Evolutionary conservation across 2,329 filamentous ascomycete genomes (phyloP).

Genomic region (Cryoendolithus antarcticus): DNA sequence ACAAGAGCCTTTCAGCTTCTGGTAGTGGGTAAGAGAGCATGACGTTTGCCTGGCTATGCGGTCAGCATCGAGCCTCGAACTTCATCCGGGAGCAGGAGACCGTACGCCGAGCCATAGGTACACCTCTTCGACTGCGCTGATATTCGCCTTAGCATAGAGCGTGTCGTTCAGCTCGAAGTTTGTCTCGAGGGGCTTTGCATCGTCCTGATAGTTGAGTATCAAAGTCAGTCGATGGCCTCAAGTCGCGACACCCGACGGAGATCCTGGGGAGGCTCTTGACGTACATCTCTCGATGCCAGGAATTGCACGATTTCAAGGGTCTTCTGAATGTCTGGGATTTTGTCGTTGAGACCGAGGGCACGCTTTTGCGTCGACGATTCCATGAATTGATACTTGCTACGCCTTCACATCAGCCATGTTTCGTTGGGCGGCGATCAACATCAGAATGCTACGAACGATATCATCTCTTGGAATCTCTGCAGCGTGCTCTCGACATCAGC

Average conservation of each 20-base stretch:
- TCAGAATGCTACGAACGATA: slow-evolving; percentile 41
- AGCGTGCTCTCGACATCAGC: slow-evolving; percentile 70
- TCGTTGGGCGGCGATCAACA: not conserved
- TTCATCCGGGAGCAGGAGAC: slow-evolving; percentile 7
- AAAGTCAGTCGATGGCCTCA: not conserved
- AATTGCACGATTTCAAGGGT: slow-evolving; percentile 90
- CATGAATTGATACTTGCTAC: slow-evolving; percentile 99
- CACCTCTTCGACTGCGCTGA: slow-evolving; percentile 77
- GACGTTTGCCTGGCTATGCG: slow-evolving; percentile 63
- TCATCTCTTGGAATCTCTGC: slow-evolving; percentile 84
- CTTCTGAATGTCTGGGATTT: slow-evolving; percentile 95
- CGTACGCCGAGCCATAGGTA: slow-evolving; percentile 90
- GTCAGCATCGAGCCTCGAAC: too few relatives aligned
- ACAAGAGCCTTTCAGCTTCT: slow-evolving; percentile 70
- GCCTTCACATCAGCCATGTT: slow-evolving; percentile 7
- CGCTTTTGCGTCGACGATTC: slow-evolving; percentile 83
- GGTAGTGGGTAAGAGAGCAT: slow-evolving; percentile 91
- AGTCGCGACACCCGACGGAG: too few relatives aligned
- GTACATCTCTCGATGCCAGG: slow-evolving; percentile 60
- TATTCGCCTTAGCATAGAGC: slow-evolving; percentile 73
- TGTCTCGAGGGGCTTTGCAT: slow-evolving; percentile 64
- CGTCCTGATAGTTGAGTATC: slow-evolving; percentile 18
- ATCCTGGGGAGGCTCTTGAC: not conserved
- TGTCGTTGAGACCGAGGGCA: slow-evolving; percentile 71
- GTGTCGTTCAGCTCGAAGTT: slow-evolving; percentile 97